phyloP scores from a whole-genome alignment of 2,329 filamentous ascomycete genomes.

The Pezizomycotina sp. region DNA sequence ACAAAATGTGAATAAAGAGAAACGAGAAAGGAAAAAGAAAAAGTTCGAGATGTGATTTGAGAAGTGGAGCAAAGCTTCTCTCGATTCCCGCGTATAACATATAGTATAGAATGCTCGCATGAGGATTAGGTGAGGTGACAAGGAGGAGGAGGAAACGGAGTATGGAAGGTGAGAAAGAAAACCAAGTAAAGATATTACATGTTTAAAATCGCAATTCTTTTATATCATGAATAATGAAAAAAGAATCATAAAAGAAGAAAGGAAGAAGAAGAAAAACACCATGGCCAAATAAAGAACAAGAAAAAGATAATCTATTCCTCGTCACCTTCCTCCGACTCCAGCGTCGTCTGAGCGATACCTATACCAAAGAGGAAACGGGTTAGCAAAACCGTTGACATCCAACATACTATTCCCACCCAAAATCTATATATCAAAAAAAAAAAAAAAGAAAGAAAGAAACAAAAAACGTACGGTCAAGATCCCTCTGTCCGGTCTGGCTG shows the following conservation, averaged over 20 bases:
- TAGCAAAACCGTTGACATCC: constrained; percentile 14
- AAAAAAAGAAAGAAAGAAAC: not conserved
- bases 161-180: no score
- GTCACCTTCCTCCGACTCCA: constrained; percentile 53
- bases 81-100: no score
- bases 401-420: not conserved
- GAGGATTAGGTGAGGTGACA: no score
- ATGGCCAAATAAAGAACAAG: constrained; percentile 16
- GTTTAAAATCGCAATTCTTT: no score
- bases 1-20: no score
- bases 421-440: no score
- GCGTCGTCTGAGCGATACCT: constrained; percentile 65
- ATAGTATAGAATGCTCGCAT: no score
- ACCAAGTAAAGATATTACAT: no score
- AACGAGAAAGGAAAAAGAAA: no score
- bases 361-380: constrained; percentile 11
- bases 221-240: constrained; percentile 2
- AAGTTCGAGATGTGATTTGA: no score
- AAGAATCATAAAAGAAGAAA: constrained; percentile 19
- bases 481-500: constrained; percentile 94
- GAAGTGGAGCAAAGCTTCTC: no score
- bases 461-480: constrained; percentile 62
- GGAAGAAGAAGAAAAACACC: constrained; percentile 12
- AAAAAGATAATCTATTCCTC: constrained; percentile 41
- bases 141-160: no score